Evolutionary conservation across 192 early-diverging fungal genomes (phyloP).

Genomic region (Gonapodya prolifera): DNA sequence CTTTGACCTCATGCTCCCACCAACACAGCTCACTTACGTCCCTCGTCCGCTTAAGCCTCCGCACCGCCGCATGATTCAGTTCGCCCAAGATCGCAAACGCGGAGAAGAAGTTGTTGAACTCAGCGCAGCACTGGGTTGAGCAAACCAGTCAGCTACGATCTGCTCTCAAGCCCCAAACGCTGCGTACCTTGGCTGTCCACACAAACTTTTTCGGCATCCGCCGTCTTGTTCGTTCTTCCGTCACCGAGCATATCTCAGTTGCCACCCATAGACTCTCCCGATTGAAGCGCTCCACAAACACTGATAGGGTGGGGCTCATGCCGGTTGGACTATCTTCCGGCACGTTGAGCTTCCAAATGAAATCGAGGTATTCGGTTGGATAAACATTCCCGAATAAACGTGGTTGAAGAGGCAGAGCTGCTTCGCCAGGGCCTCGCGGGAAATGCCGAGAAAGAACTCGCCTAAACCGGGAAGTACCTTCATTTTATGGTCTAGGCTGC

Average conservation of each 20-base stretch:
- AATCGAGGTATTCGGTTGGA: constrained; percentile 45
- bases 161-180: background rate
- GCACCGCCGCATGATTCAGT: constrained; percentile 36
- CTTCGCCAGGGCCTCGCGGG: too few species aligned
- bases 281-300: constrained; percentile 43
- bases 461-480: too few species aligned
- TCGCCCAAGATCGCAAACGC: constrained; percentile 46
- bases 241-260: constrained; percentile 34
- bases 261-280: constrained; percentile 47
- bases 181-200: constrained; percentile 30
- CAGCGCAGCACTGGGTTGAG: constrained; percentile 26
- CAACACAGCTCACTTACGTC: constrained; percentile 20
- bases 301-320: constrained; percentile 34
- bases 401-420: too few species aligned
- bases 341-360: constrained; percentile 36
- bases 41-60: constrained; percentile 47
- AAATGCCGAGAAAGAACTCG: too few species aligned
- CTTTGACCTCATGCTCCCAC: background rate
- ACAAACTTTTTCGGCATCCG: constrained; percentile 35
- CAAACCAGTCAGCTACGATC: background rate
- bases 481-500: too few species aligned
- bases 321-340: constrained; percentile 27
- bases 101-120: constrained; percentile 44
- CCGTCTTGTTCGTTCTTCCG: constrained; percentile 38
- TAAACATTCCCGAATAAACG: constrained; percentile 44